A percentile compares a stretch with the other conserved stretches of the same genome.
Conservation (phyloP, 768 basidiomycete genomes). For the Crucibulum laeve region DNA sequence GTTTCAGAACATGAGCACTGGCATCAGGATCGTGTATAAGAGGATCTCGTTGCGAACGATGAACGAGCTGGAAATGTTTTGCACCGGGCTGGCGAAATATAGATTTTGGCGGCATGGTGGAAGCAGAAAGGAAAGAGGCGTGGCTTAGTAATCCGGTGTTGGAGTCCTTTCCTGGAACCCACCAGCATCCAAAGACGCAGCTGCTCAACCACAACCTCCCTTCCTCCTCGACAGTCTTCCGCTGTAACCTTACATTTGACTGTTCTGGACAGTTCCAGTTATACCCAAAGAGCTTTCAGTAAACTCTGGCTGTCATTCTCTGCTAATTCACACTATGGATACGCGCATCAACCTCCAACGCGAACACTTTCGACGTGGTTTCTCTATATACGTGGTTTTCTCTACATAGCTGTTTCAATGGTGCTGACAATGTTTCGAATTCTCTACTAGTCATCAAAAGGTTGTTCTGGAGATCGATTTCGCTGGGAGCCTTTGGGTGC, state of each 20-base stretch:
- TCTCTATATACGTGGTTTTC: slow-evolving; percentile 77
- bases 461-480: slow-evolving; percentile 94
- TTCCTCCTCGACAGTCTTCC: slow-evolving; percentile 12
- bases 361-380: slow-evolving; percentile 78
- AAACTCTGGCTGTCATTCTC: slow-evolving; percentile 9
- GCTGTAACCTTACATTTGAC: slow-evolving; percentile 8
- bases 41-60: slow-evolving; percentile 93
- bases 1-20: slow-evolving; percentile 83
- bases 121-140: slow-evolving; percentile 18
- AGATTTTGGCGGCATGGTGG: slow-evolving; percentile 72
- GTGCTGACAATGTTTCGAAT: slow-evolving; percentile 31
- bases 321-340: slow-evolving; percentile 34
- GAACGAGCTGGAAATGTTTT: slow-evolving; percentile 94
- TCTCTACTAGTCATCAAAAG: slow-evolving; percentile 92
- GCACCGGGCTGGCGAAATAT: slow-evolving; percentile 88
- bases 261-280: slow-evolving; percentile 13
- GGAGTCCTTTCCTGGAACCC: slow-evolving; percentile 19
- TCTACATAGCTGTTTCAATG: slow-evolving; percentile 16
- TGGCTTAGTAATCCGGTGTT: slow-evolving; percentile 30
- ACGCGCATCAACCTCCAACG: slow-evolving; percentile 58
- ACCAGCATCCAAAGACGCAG: slow-evolving; percentile 23
- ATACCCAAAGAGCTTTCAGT: slow-evolving; percentile 18
- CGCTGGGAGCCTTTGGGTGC: slow-evolving; percentile 79
- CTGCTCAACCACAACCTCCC: slow-evolving; percentile 14
- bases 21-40: slow-evolving; percentile 92